Evolutionary conservation across 1,139 yeast genomes (phyloP).

Genomic region (Arxiozyma heterogenica): DNA sequence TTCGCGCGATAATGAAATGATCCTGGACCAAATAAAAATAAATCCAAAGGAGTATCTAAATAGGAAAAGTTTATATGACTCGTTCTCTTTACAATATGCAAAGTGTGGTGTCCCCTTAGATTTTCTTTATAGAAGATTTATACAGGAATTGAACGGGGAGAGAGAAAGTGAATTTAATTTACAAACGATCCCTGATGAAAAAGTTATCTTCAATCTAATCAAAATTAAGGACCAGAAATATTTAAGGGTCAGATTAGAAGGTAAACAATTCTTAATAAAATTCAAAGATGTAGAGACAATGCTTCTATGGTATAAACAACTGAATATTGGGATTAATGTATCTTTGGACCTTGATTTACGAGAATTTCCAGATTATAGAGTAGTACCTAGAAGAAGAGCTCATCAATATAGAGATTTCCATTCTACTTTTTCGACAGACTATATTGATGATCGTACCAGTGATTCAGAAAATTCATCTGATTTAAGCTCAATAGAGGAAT

Average conservation of each 20-base stretch:
- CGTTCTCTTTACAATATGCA: slow-evolving; percentile 61
- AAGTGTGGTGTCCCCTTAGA: slow-evolving; percentile 61
- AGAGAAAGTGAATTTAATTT: slow-evolving; percentile 1
- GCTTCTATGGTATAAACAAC: slow-evolving; percentile 54
- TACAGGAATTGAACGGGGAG: slow-evolving; percentile 18
- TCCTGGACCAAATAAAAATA: slow-evolving; percentile 22
- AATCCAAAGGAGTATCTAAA: slow-evolving; percentile 30
- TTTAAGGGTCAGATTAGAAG: slow-evolving; percentile 52
- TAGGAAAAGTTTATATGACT: slow-evolving; percentile 35
- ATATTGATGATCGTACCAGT: not conserved
- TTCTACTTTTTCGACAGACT: not conserved
- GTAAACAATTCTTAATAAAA: slow-evolving; percentile 54
- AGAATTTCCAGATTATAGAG: slow-evolving; percentile 56
- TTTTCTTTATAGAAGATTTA: slow-evolving; percentile 37
- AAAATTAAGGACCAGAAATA: not conserved
- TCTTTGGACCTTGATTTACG: slow-evolving; percentile 52
- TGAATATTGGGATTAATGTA: slow-evolving; percentile 54
- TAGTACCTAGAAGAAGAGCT: slow-evolving; percentile 59
- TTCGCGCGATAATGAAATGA: slow-evolving; percentile 24
- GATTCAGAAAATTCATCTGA: slow-evolving; percentile 4
- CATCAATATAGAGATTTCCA: slow-evolving; percentile 1
- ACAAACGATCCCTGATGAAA: slow-evolving; percentile 1
- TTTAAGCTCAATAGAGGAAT: slow-evolving; percentile 3
- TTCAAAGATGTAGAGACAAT: slow-evolving; percentile 48
- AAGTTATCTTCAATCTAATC: not conserved